phyloP scores from a whole-genome alignment of 2,329 filamentous ascomycete genomes.

The Cladosporium sp. region DNA sequence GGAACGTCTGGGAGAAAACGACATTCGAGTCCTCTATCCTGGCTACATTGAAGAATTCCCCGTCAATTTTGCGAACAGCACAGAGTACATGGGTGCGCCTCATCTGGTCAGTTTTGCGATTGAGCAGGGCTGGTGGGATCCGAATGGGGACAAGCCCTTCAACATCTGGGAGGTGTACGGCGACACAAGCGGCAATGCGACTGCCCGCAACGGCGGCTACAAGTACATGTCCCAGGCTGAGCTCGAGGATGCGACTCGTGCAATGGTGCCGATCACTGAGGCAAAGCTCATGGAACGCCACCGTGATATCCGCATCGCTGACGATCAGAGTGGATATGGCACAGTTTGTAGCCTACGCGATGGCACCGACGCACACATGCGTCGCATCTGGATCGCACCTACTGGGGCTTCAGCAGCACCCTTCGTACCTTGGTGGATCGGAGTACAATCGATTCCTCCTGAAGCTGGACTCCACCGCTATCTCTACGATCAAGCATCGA shows the following conservation, averaged over 20 bases:
- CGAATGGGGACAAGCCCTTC: conserved; percentile 35
- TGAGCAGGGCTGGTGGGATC: conserved; percentile 39
- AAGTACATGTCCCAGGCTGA: conserved; percentile 42
- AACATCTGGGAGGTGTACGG: conserved; percentile 41
- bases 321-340: conserved; percentile 41
- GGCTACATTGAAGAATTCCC: conserved; percentile 42
- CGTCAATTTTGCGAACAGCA: conserved; percentile 33
- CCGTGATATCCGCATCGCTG: conserved; percentile 38
- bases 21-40: conserved; percentile 38
- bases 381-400: conserved; percentile 39
- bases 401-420: conserved; percentile 39
- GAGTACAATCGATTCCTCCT: conserved; percentile 34
- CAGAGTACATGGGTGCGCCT: conserved; percentile 37
- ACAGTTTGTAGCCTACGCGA: conserved; percentile 36
- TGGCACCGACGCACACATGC: conserved; percentile 34
- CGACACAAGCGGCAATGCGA: conserved; percentile 31
- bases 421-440: conserved; percentile 40
- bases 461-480: conserved; percentile 40
- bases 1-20: conserved; percentile 35
- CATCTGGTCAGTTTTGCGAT: conserved; percentile 40
- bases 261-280: conserved; percentile 53
- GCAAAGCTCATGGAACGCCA: conserved; percentile 47
- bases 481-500: conserved; percentile 37
- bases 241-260: conserved; percentile 38
- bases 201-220: conserved; percentile 38